Conservation (phyloP, 2,329 filamentous ascomycete species). For the Cylindrodendrum hubeiense region DNA sequence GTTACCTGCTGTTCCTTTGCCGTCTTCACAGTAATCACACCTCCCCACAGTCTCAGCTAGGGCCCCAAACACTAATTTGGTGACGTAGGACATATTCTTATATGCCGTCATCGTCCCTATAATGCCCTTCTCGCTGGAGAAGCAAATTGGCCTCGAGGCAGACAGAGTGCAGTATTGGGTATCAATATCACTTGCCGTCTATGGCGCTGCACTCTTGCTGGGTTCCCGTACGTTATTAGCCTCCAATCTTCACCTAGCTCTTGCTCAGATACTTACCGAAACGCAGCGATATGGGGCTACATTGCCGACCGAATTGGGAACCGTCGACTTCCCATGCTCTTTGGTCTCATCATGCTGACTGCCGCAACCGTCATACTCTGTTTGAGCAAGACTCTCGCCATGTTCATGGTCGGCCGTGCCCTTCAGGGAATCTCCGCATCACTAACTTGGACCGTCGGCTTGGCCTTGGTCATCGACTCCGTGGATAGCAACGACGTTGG, state of each 20-base stretch:
- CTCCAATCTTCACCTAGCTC: not conserved
- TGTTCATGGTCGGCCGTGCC: constrained; percentile 49
- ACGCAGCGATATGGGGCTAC: constrained; percentile 51
- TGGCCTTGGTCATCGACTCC: constrained; percentile 51
- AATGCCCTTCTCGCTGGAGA: constrained; percentile 47
- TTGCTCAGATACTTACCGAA: not conserved
- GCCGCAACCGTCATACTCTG: constrained; percentile 50
- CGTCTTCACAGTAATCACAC: constrained; percentile 48
- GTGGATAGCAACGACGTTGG: constrained; percentile 48
- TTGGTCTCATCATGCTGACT: constrained; percentile 46
- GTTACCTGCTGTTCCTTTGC: constrained; percentile 49
- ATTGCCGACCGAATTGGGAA: constrained; percentile 50
- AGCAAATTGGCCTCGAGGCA: constrained; percentile 41
- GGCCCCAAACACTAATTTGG: constrained; percentile 6
- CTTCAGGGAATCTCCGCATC: constrained; percentile 50
- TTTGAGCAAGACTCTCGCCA: constrained; percentile 45
- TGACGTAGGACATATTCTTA: constrained; percentile 49
- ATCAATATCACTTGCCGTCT: constrained; percentile 51
- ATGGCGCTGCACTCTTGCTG: constrained; percentile 46
- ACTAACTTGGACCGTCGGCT: constrained; percentile 52
- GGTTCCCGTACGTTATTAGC: constrained; percentile 49
- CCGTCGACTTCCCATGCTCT: constrained; percentile 49
- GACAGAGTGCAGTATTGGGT: constrained; percentile 51
- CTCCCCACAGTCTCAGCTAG: not conserved
- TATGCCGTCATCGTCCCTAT: constrained; percentile 52